A percentile compares a stretch with the other conserved stretches of the same genome.
phyloP scores from a whole-genome alignment of 805 yeast species.

The Saccharomyces kudriavzevii region DNA sequence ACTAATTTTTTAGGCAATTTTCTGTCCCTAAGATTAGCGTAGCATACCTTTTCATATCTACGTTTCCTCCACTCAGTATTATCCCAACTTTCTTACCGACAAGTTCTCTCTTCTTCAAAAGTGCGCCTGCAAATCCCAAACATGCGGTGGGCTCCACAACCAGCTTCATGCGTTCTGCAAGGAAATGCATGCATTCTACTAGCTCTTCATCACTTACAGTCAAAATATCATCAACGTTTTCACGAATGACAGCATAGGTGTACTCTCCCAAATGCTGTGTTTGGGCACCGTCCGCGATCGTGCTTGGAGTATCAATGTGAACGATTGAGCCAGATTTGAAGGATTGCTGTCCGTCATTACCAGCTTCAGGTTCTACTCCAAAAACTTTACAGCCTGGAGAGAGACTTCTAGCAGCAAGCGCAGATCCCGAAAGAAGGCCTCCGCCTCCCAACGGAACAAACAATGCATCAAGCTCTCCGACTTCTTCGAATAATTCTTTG shows the following conservation, averaged over 20 bases:
- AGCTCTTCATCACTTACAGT: slow-evolving; percentile 15
- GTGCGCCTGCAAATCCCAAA: slow-evolving; percentile 9
- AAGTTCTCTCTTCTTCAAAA: not conserved
- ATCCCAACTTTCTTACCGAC: slow-evolving; percentile 6
- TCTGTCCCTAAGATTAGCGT: not conserved
- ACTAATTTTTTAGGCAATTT: not conserved
- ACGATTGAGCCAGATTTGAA: slow-evolving; percentile 12
- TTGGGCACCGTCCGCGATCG: slow-evolving; percentile 19
- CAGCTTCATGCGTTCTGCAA: slow-evolving; percentile 17
- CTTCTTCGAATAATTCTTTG: slow-evolving; percentile 38
- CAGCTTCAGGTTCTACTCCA: slow-evolving; percentile 18
- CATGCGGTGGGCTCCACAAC: slow-evolving; percentile 17
- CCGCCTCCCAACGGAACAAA: slow-evolving; percentile 51
- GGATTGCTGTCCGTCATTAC: slow-evolving; percentile 16
- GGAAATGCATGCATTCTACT: slow-evolving; percentile 8
- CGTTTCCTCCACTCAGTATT: slow-evolving; percentile 9
- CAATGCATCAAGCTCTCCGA: slow-evolving; percentile 36
- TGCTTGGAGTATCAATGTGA: slow-evolving; percentile 8
- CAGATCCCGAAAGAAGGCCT: slow-evolving; percentile 41
- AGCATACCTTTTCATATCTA: slow-evolving; percentile 4
- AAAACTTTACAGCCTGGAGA: slow-evolving; percentile 12
- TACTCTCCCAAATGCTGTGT: slow-evolving; percentile 15
- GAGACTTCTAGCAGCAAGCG: slow-evolving; percentile 11
- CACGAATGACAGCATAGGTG: slow-evolving; percentile 13
- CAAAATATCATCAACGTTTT: slow-evolving; percentile 12